Conservation (phyloP, 2,329 filamentous ascomycete species). For the Nigrospora oryzae region DNA sequence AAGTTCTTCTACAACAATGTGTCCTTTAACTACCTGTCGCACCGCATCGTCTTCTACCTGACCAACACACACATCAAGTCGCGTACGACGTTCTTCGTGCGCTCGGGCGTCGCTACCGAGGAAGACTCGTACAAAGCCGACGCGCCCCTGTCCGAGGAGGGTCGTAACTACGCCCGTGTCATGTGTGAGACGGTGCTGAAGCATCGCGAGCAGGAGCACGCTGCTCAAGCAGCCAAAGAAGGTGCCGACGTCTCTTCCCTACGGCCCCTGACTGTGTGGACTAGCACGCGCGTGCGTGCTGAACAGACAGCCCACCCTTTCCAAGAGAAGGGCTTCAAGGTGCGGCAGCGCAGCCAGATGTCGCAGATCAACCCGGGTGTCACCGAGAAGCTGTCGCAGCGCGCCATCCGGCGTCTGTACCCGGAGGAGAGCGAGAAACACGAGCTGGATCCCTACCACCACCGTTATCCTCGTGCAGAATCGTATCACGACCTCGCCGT, state of each 20-base stretch:
- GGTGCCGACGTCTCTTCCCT: conserved; percentile 55
- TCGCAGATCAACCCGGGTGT: conserved; percentile 95
- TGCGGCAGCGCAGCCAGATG: conserved; percentile 90
- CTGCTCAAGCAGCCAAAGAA: conserved; percentile 58
- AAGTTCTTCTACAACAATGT: conserved; percentile 94
- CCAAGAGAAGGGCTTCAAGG: conserved; percentile 71
- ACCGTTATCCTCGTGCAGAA: conserved; percentile 92
- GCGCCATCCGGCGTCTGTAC: conserved; percentile 70
- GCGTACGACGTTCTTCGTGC: conserved; percentile 84
- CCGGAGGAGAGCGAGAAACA: conserved; percentile 91
- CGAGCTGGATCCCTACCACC: conserved; percentile 90
- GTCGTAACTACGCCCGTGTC: conserved; percentile 70
- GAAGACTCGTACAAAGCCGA: conserved; percentile 91
- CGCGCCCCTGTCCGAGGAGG: conserved; percentile 72
- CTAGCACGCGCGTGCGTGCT: conserved; percentile 81
- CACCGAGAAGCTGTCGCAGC: conserved; percentile 87
- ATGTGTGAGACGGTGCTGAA: conserved; percentile 79
- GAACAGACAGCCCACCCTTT: conserved; percentile 83
- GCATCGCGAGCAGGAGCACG: conserved; percentile 76
- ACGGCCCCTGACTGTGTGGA: conserved; percentile 86
- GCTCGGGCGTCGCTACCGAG: conserved; percentile 77
- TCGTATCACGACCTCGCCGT: conserved; percentile 99
- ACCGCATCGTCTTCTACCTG: conserved; percentile 96
- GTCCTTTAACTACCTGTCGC: conserved; percentile 91
- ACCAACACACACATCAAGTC: conserved; percentile 97